A percentile compares a stretch with the other conserved stretches of the same genome.
These are phyloP conservation scores for Chalciporus sp. DNA, from an alignment of 1,284 basidiomycete genomes.

Conservation along the genomic window DNA sequence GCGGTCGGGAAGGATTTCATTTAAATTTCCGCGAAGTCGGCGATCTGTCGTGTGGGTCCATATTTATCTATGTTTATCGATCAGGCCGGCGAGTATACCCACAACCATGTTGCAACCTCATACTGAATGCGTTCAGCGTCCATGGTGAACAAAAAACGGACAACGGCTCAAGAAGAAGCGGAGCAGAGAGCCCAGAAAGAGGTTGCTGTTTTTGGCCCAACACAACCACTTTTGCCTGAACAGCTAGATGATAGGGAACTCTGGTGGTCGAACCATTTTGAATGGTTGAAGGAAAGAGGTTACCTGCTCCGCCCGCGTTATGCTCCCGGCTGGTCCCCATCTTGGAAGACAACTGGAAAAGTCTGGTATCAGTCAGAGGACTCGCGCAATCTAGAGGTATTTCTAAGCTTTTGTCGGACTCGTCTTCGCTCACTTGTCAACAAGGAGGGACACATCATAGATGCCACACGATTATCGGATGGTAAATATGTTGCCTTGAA, in stretches of 20 bases:
- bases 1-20: too few species aligned
- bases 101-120: too few species aligned
- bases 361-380: constrained; percentile 6
- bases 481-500: constrained; percentile 29
- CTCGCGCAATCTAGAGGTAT: neutral
- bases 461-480: constrained; percentile 11
- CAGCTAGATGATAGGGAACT: neutral
- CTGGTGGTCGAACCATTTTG: constrained; percentile 16
- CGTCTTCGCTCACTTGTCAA: neutral
- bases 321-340: constrained; percentile 29
- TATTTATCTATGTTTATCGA: too few species aligned
- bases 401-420: neutral
- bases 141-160: neutral
- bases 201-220: constrained; percentile 3
- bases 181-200: constrained; percentile 1
- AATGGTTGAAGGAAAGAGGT: constrained; percentile 26
- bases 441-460: neutral
- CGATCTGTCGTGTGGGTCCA: too few species aligned
- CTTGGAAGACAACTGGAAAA: constrained; percentile 19
- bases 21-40: neutral
- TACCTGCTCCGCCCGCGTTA: constrained; percentile 31
- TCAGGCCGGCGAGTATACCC: too few species aligned
- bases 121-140: neutral
- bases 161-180: neutral
- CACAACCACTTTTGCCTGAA: neutral